Evolutionary conservation across 2,329 filamentous ascomycete genomes (phyloP), one percentile per base, ranked within the genome.

Genomic region (Aspergillus cejpii): DNA sequence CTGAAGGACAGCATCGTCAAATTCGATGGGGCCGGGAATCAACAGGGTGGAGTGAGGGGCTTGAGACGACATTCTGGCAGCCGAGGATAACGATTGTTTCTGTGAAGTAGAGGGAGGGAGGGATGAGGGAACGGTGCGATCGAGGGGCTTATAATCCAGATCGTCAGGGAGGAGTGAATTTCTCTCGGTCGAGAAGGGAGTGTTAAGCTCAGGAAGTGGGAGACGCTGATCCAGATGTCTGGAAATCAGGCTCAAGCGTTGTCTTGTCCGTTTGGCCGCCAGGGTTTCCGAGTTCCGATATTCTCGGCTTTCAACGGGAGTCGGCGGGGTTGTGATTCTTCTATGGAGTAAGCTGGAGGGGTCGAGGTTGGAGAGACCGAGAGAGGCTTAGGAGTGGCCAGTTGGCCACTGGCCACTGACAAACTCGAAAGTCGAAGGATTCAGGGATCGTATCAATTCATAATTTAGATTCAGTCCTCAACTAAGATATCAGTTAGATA

Each of bases 21-120:
- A 96, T 74, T 97, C 91, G 68, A 97, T 94, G 62, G 92, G 92
- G 53, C 92, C 92, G 39, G 92, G 92, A 63, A 98, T 97, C 72
- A 98, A 81, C 70, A 98, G 76, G 44, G 91, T 84, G 42, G 80
- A 74, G 63, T 84, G 81, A 44, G 76, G 67, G 43, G 77, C 60
- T 70, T 83, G 79, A 44, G 60, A 64, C 31, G 78, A 81, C 77
- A 81, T 81, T 43, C 61, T 75, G 59, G 58, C 54, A 39, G 57
- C 49, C 41, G 56, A 52, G 48, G 54, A 53, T 44, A 47, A 55
- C 47, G 41, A 50, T 45, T 42, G 44, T 44, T 15, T 53, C 42
- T 20, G 37, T 39, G 28, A 29, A 14, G 44, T 29, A 10, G 45
- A 15, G 33, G 46, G 24, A 17, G 20, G 41, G 41, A 54, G 52